Conservation (phyloP, 208 protist genomes). For the Blastocrithidia nonstop region DNA sequence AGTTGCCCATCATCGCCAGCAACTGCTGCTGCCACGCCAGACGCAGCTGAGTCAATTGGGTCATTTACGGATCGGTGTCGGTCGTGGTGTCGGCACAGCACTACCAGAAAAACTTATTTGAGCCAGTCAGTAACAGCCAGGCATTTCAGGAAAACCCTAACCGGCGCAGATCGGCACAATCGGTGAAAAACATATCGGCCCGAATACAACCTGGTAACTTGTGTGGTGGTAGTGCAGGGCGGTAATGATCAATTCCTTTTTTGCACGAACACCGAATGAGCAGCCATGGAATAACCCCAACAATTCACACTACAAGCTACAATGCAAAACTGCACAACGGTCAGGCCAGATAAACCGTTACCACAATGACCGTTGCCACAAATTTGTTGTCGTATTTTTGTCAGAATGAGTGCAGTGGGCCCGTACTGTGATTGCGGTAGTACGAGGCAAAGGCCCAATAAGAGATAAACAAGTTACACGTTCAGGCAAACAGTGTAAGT, state of each 20-base stretch:
- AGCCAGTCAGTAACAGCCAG: conserved; percentile 61
- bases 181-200: conserved; percentile 80
- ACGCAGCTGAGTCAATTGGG: conserved; percentile 24
- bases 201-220: conserved; percentile 66
- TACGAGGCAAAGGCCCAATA: conserved; percentile 43
- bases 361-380: conserved; percentile 23
- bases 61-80: conserved; percentile 55
- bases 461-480: conserved; percentile 30
- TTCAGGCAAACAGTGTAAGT: conserved; percentile 42
- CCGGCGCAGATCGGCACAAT: conserved; percentile 52
- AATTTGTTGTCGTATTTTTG: conserved; percentile 24
- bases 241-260: conserved; percentile 34
- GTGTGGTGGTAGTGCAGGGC: conserved; percentile 42
- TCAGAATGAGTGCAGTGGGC: conserved; percentile 44
- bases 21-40: conserved; percentile 23
- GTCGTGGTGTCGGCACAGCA: conserved; percentile 35
- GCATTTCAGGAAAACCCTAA: conserved; percentile 52
- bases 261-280: conserved; percentile 43
- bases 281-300: conserved; percentile 50
- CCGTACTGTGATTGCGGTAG: conserved; percentile 24
- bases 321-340: conserved; percentile 46
- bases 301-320: conserved; percentile 38
- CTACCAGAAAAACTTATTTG: conserved; percentile 21
- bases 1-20: conserved; percentile 14
- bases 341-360: conserved; percentile 66